phyloP scores from a whole-genome alignment of 2,329 filamentous ascomycete species.

The Colletotrichum tofieldiae region DNA sequence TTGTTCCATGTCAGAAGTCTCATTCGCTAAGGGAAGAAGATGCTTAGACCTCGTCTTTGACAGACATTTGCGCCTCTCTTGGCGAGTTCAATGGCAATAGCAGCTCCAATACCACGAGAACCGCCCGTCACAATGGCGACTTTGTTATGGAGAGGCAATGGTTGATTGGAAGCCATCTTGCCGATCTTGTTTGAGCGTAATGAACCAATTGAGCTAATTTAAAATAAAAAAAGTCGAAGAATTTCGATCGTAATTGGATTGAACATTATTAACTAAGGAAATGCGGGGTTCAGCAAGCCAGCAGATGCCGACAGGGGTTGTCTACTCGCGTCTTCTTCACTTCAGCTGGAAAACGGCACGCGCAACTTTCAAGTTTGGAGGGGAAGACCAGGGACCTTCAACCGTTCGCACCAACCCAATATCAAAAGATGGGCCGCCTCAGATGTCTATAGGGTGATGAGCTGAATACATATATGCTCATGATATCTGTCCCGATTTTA shows the following conservation, averaged over 20 bases:
- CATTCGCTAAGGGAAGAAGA: background rate
- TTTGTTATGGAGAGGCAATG: slow-evolving; percentile 49
- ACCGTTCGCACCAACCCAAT: background rate
- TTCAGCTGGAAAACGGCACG: background rate
- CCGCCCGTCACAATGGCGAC: slow-evolving; percentile 45
- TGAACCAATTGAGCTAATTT: background rate
- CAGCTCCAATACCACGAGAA: slow-evolving; percentile 72
- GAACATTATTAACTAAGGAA: background rate
- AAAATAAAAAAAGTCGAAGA: too few species aligned
- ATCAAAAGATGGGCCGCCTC: background rate
- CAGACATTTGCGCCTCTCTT: slow-evolving; percentile 57
- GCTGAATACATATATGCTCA: background rate
- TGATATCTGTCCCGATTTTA: too few species aligned
- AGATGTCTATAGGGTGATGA: too few species aligned
- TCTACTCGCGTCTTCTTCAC: background rate
- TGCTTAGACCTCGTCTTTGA: slow-evolving; percentile 48
- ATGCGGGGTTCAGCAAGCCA: background rate
- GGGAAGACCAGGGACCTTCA: background rate
- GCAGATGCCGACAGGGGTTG: background rate
- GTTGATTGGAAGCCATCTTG: background rate
- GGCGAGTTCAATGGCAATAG: slow-evolving; percentile 71
- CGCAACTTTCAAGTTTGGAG: background rate
- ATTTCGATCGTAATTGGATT: background rate
- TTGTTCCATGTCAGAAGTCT: background rate
- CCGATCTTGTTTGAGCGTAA: background rate